phyloP scores from a whole-genome alignment of 257 asterid genomes.

The Solanum corneliomulleri region DNA sequence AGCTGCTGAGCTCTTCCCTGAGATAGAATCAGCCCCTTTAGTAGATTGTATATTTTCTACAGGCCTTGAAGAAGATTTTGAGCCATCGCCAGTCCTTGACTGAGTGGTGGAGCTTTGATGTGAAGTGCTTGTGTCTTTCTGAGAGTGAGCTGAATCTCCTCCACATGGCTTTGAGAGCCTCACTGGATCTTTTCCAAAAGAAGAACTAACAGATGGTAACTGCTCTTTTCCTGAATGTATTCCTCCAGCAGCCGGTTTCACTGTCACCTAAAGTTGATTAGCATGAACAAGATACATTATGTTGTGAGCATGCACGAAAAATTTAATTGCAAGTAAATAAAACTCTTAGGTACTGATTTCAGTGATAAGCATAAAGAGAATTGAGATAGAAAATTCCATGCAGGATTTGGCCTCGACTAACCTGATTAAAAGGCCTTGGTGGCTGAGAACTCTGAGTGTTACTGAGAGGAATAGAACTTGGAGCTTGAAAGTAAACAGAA shows the following conservation, averaged over 20 bases:
- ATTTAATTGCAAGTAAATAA: background rate
- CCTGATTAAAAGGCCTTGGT: slow-evolving; percentile 58
- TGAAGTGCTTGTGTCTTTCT: slow-evolving; percentile 27
- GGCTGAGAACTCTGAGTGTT: slow-evolving; percentile 53
- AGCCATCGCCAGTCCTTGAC: slow-evolving; percentile 33
- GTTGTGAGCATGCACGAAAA: background rate
- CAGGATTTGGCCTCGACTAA: slow-evolving; percentile 5
- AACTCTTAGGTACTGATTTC: background rate
- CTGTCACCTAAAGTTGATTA: slow-evolving; percentile 42
- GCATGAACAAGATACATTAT: background rate
- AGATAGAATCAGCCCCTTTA: slow-evolving; percentile 15
- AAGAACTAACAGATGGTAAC: slow-evolving; percentile 22
- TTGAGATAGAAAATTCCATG: background rate
- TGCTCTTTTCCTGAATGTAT: slow-evolving; percentile 43
- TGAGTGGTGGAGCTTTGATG: slow-evolving; percentile 22
- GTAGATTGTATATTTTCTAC: slow-evolving; percentile 6
- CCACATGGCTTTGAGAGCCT: slow-evolving; percentile 22
- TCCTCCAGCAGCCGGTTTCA: slow-evolving; percentile 47
- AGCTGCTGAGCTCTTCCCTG: slow-evolving; percentile 12
- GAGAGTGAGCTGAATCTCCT: slow-evolving; percentile 21
- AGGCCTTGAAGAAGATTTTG: slow-evolving; percentile 10
- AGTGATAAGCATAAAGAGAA: background rate
- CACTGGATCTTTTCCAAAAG: slow-evolving; percentile 32
- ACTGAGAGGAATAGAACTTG: slow-evolving; percentile 45
- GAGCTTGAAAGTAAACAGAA: slow-evolving; percentile 27